A percentile compares a stretch with the other conserved stretches of the same genome.
Evolutionary conservation across 768 basidiomycete genomes (phyloP).

Genomic region (Tylopilus plumbeoviolaceoides): DNA sequence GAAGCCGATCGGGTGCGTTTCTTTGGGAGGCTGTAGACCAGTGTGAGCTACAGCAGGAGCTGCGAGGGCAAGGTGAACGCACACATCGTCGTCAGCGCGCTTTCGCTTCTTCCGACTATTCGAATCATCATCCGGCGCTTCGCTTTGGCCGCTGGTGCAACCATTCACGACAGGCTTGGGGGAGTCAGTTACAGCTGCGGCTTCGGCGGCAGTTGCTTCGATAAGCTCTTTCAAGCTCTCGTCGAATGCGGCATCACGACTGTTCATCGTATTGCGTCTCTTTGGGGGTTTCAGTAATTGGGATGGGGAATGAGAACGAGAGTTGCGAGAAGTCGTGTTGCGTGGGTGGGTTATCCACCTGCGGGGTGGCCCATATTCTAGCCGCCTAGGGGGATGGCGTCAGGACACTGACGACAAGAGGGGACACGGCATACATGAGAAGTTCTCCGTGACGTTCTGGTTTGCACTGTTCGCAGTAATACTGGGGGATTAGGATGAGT

Average conservation of each 20-base stretch:
- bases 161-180: constrained; percentile 32
- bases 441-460: constrained; percentile 83
- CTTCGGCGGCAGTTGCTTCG: constrained; percentile 70
- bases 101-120: constrained; percentile 67
- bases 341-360: constrained; percentile 64
- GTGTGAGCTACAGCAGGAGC: constrained; percentile 10
- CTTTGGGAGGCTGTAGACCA: constrained; percentile 41
- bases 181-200: constrained; percentile 49
- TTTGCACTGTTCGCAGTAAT: constrained; percentile 91
- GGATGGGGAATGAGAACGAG: constrained; percentile 72
- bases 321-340: constrained; percentile 56
- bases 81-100: constrained; percentile 70
- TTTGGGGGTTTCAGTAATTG: constrained; percentile 66
- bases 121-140: constrained; percentile 48
- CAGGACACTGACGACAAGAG: constrained; percentile 17
- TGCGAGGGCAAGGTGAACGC: constrained; percentile 26
- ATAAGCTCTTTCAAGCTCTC: constrained; percentile 79
- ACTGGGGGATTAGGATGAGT: constrained; percentile 73
- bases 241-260: constrained; percentile 90
- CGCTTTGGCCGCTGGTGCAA: constrained; percentile 38
- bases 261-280: constrained; percentile 96
- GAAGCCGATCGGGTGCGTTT: constrained; percentile 80
- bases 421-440: constrained; percentile 63
- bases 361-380: constrained; percentile 51
- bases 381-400: constrained; percentile 43